Evolutionary conservation across 768 basidiomycete species (phyloP), one percentile per base, ranked within the genome.

Genomic region (Pleurotus tuoliensis): DNA sequence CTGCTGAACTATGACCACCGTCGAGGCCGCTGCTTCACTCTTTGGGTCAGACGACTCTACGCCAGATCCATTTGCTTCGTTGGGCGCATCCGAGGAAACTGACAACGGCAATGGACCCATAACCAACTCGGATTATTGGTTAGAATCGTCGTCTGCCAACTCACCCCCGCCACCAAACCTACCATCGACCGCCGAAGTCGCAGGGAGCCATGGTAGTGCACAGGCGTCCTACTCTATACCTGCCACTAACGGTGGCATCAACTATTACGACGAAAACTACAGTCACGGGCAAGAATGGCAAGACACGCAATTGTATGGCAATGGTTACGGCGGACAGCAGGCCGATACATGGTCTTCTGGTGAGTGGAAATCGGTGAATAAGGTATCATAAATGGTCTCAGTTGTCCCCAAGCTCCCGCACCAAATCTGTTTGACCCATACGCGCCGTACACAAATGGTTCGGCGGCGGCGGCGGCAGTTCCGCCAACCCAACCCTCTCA

Each of bases 21-120:
- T 87, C 56, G 88, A 90, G 75, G 84, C 88, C 62, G 91, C 91
- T 37, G 87, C 90, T 51, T 85, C 88, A 56, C 86, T 93, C 46
- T 93, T 93, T 76, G 88, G 84, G 59, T 71, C 81, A 52, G 81
- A 82, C 30, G 87, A 90, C 65, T 65, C 82, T 50, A 73, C 73
- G 15, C 74, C 79, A 30, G 87, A 89, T 71, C 81, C 82, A 52
- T 88, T 88, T 73, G 80, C 86, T 59, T 72, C 77, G 55, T 76
- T 86, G 59, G 84, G 82, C 46, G 69, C 73, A 58, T 66, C 40
- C 22, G 53, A 58, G 12, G 51, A 53, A 12, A 39, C 12, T 20
- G 39, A 41, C 51, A 8, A 41, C 16, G 8, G 27, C 22, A 38
- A 18, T 34, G 13, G 37, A 11, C 11, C 51, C 13, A 13, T 7